Evolutionary conservation across 441 rosid genomes (phyloP).

Genomic region (Euphorbia schlechtendalii): DNA sequence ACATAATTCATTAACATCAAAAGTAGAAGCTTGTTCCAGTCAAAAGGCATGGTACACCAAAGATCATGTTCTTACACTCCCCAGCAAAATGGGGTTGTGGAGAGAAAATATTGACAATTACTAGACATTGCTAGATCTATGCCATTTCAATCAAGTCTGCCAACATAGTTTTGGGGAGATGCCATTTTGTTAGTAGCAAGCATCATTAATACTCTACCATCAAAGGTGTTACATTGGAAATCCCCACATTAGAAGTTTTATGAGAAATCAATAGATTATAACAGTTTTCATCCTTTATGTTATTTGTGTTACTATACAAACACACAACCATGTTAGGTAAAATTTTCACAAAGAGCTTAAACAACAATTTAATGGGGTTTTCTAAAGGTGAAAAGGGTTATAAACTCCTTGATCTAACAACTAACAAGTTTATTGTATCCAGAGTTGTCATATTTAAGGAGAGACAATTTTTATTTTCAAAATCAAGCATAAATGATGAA

Average conservation of each 20-base stretch:
- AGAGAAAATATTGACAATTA: background rate
- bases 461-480: background rate
- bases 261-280: background rate
- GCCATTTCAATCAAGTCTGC: background rate
- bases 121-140: background rate
- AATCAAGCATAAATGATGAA: too few species aligned
- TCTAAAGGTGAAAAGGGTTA: background rate
- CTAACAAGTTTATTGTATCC: background rate
- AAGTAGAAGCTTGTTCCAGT: background rate
- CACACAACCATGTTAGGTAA: background rate
- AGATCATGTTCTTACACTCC: background rate
- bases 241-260: background rate
- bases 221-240: background rate
- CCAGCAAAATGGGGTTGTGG: background rate
- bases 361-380: background rate
- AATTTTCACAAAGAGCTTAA: background rate
- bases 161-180: background rate
- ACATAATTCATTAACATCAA: too few species aligned
- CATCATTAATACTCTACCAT: background rate
- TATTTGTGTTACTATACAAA: background rate
- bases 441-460: background rate
- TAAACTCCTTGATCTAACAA: background rate
- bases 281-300: background rate
- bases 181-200: background rate
- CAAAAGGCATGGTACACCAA: background rate